Percentiles rank a stretch among this genome's conserved stretches.
Conservation (phyloP, 345 rosid genomes). For the Passiflora organensis region DNA sequence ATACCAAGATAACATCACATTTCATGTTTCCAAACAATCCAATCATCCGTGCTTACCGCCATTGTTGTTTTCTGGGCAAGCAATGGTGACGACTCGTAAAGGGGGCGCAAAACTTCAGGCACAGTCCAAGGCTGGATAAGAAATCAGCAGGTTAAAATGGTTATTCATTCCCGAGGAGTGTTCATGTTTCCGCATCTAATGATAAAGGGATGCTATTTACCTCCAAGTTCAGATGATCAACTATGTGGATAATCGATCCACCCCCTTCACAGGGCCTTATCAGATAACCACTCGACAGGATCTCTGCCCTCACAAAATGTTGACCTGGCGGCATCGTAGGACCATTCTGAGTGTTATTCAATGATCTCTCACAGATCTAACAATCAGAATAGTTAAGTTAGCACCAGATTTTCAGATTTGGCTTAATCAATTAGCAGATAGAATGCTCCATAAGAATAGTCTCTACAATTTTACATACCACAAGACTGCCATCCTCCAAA, state of each 20-base stretch:
- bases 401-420: neutral
- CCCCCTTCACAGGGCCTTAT: constrained; percentile 98
- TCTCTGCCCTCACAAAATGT: constrained; percentile 98
- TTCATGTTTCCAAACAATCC: neutral
- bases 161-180: neutral
- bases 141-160: neutral
- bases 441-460: no score
- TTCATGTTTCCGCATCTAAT: neutral
- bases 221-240: constrained; percentile 98
- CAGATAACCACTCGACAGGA: constrained; percentile 94
- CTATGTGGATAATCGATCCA: constrained; percentile 92
- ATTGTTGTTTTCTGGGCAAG: constrained; percentile 98
- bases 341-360: constrained; percentile 90
- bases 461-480: constrained; percentile 69
- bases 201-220: constrained; percentile 25
- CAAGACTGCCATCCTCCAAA: constrained; percentile 98
- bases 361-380: constrained; percentile 95
- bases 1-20: neutral
- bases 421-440: neutral
- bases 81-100: constrained; percentile 85
- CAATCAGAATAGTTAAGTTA: neutral
- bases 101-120: constrained; percentile 96
- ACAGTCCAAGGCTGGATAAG: constrained; percentile 91
- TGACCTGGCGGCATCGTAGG: constrained; percentile 92
- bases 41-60: constrained; percentile 58